Base-by-base conservation (phyloP, 2,329 filamentous ascomycete genomes). In the Ambrosiella xylebori region DNA sequence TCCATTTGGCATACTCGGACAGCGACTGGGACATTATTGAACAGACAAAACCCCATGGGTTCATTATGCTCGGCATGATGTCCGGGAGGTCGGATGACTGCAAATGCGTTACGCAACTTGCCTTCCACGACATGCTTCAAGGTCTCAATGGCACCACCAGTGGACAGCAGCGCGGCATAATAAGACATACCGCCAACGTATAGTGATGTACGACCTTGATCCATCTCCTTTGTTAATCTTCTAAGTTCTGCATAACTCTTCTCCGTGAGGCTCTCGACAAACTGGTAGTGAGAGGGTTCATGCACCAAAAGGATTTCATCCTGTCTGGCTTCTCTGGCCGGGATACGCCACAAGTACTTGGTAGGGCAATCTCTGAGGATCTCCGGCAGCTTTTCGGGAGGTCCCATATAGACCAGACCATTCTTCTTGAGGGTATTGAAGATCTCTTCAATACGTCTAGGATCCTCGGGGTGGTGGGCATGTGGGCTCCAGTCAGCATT, bases 11-110 rank as follows among this genome's bases (percentile, higher is more conserved):
- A 96, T 11, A 90, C 86, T 61, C 81, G 85, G n/a, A 89, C 84
- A 1, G 90, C 91, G 60, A 98, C 86, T 17, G 88, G 89, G 2
- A 97, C 93, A 66, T 98, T 98, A 72, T 98, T 96, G 73, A 97
- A 97, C 60, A 97, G 80, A 68, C 93, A 98, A 67, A 98, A 98
- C 0, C 93, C 93, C 78, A 95, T 93, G 0, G 91, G 80, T 40
- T 82, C 76, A 65, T 93, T 79, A 59, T 81, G 83, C 67, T 98
- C 93, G 0, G 93, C 93, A 69, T 98, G 93, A 66, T 98, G 93
- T 0, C 93, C 93, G 0, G 93, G 93, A 1, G 93, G 93, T 12
- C 93, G 81, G 65, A 98, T 95, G 41, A 98, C 85, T 1, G 93
- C 93, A 67, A 98, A 93, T 0, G 88, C 89, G 66, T 98, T 98